Evolutionary conservation across 1,284 basidiomycete species (phyloP).

Genomic region (Xerocomus nothofagi): DNA sequence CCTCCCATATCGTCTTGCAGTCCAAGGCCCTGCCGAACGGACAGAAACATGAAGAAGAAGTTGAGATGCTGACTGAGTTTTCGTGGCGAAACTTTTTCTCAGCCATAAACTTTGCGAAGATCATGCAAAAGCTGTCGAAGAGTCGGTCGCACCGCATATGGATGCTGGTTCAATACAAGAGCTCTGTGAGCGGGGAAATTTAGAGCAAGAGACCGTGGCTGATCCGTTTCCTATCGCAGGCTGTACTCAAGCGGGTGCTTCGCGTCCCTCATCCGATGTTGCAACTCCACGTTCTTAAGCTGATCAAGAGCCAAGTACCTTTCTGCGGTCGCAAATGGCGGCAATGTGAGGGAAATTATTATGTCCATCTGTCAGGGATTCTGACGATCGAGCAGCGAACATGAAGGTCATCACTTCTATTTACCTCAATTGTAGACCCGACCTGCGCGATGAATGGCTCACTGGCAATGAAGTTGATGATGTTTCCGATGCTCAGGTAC

Average conservation of each 20-base stretch:
- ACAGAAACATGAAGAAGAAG: constrained; percentile 75
- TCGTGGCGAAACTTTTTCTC: constrained; percentile 99
- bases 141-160: constrained; percentile 92
- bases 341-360: constrained; percentile 64
- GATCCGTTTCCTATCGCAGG: constrained; percentile 46
- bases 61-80: constrained; percentile 91
- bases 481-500: constrained; percentile 78
- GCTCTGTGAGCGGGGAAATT: constrained; percentile 63
- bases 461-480: constrained; percentile 92
- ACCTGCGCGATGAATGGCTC: constrained; percentile 97
- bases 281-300: constrained; percentile 94
- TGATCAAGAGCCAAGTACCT: constrained; percentile 99
- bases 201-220: constrained; percentile 1
- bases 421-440: constrained; percentile 95
- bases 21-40: constrained; percentile 64
- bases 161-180: constrained; percentile 98
- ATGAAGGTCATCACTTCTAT: constrained; percentile 99
- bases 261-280: constrained; percentile 93
- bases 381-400: constrained; percentile 63
- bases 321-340: constrained; percentile 99
- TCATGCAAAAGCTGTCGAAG: constrained; percentile 98
- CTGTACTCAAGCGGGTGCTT: constrained; percentile 92
- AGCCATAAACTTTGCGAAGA: constrained; percentile 97
- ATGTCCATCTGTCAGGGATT: background rate
- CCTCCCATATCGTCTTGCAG: constrained; percentile 57